Conservation (phyloP, 495 filamentous ascomycete genomes). For the Talaromyces borbonicus region DNA sequence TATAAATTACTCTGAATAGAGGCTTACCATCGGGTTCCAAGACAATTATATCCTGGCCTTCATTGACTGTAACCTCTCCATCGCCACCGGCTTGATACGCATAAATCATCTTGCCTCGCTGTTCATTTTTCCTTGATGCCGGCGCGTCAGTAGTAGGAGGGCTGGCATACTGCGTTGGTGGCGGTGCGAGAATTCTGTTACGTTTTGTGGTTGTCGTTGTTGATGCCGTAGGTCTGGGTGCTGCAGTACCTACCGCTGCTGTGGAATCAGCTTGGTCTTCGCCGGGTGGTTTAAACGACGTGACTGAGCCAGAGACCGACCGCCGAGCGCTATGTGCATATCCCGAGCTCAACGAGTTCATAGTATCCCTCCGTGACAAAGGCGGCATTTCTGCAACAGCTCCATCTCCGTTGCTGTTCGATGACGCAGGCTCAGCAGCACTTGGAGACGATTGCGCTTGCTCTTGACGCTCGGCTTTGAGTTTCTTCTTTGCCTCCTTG, state of each 20-base stretch:
- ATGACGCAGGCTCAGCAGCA: constrained; percentile 23
- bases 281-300: constrained; percentile 35
- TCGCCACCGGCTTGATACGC: constrained; percentile 65
- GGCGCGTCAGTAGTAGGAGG: constrained; percentile 41
- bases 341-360: constrained; percentile 85
- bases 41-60: constrained; percentile 64
- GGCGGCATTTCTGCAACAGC: constrained; percentile 31
- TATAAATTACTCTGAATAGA: too few species aligned
- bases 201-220: constrained; percentile 34
- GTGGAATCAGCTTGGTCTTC: constrained; percentile 26
- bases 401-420: constrained; percentile 17
- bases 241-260: constrained; percentile 28
- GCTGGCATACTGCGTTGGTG: constrained; percentile 68
- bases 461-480: constrained; percentile 74
- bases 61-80: constrained; percentile 71
- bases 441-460: constrained; percentile 52
- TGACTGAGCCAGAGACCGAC: constrained; percentile 49
- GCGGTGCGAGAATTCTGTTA: constrained; percentile 74
- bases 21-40: constrained; percentile 81
- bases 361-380: constrained; percentile 75
- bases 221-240: constrained; percentile 22
- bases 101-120: constrained; percentile 83
- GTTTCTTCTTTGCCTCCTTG: constrained; percentile 89
- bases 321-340: constrained; percentile 72
- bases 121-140: constrained; percentile 33